These are phyloP conservation scores for Globisporangium camurandrum DNA, from an alignment of 352 stramenopile genomes.

Conservation along the genomic window DNA sequence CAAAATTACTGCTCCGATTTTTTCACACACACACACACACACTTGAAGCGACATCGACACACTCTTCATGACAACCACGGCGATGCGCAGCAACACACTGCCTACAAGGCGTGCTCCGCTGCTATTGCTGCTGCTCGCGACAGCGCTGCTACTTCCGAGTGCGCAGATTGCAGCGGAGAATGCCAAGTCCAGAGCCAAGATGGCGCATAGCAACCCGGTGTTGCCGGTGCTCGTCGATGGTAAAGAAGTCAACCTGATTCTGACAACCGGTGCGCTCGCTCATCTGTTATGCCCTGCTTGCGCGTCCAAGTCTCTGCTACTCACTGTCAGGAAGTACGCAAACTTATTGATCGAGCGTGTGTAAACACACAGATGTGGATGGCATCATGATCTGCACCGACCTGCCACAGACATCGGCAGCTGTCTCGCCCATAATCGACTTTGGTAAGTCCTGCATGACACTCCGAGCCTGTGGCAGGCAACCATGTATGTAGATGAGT, in stretches of 20 bases:
- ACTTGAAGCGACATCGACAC: too few relatives aligned
- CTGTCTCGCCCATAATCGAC: constrained; percentile 15
- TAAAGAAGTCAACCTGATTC: constrained; percentile 23
- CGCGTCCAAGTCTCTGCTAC: too few relatives aligned
- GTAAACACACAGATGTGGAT: constrained; percentile 20
- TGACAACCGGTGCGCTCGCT: constrained; percentile 25
- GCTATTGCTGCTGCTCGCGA: not conserved
- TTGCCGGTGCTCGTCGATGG: constrained; percentile 24
- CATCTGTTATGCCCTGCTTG: not conserved
- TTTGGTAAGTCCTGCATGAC: constrained; percentile 23
- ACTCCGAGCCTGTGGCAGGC: too few relatives aligned
- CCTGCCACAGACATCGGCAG: constrained; percentile 1
- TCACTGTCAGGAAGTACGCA: not conserved
- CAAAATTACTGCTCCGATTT: too few relatives aligned
- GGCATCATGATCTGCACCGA: constrained; percentile 34
- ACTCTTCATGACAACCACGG: too few relatives aligned
- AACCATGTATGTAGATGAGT: too few relatives aligned
- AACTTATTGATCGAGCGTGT: not conserved
- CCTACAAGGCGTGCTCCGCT: too few relatives aligned
- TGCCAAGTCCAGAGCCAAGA: constrained; percentile 23
- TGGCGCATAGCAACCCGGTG: constrained; percentile 33
- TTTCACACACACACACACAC: not conserved
- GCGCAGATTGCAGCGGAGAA: not conserved
- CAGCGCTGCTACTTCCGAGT: not conserved
- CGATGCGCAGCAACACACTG: not conserved